phyloP scores from a whole-genome alignment of 345 rosid genomes.

The Populus deltoides region DNA sequence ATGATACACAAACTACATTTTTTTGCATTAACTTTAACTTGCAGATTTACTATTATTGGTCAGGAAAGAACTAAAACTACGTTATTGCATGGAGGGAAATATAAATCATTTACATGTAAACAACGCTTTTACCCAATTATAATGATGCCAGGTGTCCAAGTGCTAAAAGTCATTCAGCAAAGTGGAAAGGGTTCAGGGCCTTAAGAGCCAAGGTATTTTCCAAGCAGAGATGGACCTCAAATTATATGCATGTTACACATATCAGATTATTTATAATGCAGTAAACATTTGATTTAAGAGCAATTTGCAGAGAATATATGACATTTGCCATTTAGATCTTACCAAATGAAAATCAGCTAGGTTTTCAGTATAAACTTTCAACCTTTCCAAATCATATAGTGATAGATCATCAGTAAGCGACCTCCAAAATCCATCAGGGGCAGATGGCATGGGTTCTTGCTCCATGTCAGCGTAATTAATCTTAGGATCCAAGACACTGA shows the following conservation, averaged over 20 bases:
- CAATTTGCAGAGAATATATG: background rate
- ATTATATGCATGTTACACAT: background rate
- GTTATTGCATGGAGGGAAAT: background rate
- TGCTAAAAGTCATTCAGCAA: background rate
- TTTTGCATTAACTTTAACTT: background rate
- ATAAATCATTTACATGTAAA: background rate
- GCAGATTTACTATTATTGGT: background rate
- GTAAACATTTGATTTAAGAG: background rate
- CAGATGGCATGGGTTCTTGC: constrained; percentile 26
- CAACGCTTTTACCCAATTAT: background rate
- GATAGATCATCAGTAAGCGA: constrained; percentile 47
- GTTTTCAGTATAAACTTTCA: constrained; percentile 65
- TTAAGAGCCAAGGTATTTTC: background rate
- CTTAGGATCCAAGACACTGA: constrained; percentile 84
- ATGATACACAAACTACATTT: background rate
- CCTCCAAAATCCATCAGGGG: constrained; percentile 51
- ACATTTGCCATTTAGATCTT: constrained; percentile 20
- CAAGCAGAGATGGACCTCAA: background rate
- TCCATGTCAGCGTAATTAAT: constrained; percentile 49
- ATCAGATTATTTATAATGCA: background rate
- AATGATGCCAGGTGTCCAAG: background rate
- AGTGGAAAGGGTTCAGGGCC: background rate
- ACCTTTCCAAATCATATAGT: constrained; percentile 62
- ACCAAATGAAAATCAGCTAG: constrained; percentile 68
- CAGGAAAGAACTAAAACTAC: background rate